Conservation (phyloP, 1,284 basidiomycete species). For the Ustilago crameri region DNA sequence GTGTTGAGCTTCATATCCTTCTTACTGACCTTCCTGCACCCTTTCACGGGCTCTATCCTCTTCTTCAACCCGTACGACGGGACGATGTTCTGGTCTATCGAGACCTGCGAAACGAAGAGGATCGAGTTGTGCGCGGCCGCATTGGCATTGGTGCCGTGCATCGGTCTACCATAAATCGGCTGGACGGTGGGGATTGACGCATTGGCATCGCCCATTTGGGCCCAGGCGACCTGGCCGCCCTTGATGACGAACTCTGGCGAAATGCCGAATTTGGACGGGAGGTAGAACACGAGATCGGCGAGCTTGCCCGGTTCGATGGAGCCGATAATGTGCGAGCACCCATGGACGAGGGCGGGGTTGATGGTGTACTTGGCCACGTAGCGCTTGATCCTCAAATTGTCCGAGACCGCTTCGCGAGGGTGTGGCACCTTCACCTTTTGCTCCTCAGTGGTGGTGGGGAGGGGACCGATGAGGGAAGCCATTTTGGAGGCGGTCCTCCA, state of each 20-base stretch:
- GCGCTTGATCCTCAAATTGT: constrained; percentile 96
- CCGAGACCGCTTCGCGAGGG: constrained; percentile 74
- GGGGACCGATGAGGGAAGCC: constrained; percentile 80
- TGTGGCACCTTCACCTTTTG: constrained; percentile 19
- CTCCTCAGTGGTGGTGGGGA: no score
- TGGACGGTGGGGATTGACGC: constrained; percentile 88
- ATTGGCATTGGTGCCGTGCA: constrained; percentile 84
- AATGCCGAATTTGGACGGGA: constrained; percentile 88
- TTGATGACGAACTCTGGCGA: constrained; percentile 94
- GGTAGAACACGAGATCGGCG: constrained; percentile 95
- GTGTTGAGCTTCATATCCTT: constrained; percentile 94
- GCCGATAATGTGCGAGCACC: constrained; percentile 87
- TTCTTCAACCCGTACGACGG: constrained; percentile 81
- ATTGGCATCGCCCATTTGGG: constrained; percentile 92
- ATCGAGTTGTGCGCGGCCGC: constrained; percentile 84
- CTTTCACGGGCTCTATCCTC: constrained; percentile 78
- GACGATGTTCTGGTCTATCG: constrained; percentile 71
- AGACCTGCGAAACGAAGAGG: constrained; percentile 75
- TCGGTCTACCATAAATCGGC: constrained; percentile 83
- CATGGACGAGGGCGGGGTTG: constrained; percentile 95
- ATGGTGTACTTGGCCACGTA: constrained; percentile 97
- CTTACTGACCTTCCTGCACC: constrained; percentile 82
- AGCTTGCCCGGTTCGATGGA: constrained; percentile 83
- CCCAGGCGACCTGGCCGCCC: constrained; percentile 90
- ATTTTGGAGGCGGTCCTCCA: constrained; percentile 99